Evolutionary conservation across 2,329 filamentous ascomycete genomes (phyloP).

Genomic region (Xylariaceae sp.): DNA sequence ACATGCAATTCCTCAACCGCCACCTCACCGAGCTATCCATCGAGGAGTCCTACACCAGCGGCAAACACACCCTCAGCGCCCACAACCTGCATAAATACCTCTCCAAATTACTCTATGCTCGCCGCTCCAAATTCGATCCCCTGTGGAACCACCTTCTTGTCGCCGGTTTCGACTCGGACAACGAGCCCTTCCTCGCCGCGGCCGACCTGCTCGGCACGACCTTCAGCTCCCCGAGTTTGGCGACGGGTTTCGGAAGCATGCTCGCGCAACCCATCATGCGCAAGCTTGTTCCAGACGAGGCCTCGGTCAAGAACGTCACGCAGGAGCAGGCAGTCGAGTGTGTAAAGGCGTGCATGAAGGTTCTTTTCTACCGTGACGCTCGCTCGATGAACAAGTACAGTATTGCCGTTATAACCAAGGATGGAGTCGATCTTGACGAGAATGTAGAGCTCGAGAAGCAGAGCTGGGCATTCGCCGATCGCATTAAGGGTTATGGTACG

Average conservation of each 20-base stretch:
- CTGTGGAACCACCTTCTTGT: constrained; percentile 96
- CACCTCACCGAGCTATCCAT: constrained; percentile 83
- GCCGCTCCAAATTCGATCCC: constrained; percentile 92
- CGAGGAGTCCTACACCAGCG: constrained; percentile 71
- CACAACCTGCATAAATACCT: constrained; percentile 97
- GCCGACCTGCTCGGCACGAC: constrained; percentile 92
- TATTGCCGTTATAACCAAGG: constrained; percentile 83
- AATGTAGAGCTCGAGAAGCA: constrained; percentile 87
- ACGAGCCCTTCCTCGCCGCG: constrained; percentile 82
- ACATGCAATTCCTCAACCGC: constrained; percentile 98
- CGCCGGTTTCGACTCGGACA: constrained; percentile 75
- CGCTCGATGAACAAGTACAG: constrained; percentile 89
- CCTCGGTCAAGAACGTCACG: constrained; percentile 64
- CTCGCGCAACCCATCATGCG: constrained; percentile 90
- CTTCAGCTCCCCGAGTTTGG: constrained; percentile 80
- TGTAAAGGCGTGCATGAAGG: constrained; percentile 95
- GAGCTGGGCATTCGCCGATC: constrained; percentile 97
- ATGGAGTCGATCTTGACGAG: constrained; percentile 80
- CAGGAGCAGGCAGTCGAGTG: constrained; percentile 76
- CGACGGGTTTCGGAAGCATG: constrained; percentile 90
- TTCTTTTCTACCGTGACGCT: constrained; percentile 94
- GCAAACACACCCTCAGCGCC: constrained; percentile 64
- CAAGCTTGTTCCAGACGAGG: constrained; percentile 78
- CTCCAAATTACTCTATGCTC: constrained; percentile 91
- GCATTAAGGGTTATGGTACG: constrained; percentile 91